A percentile compares a stretch with the other conserved stretches of the same genome.
Conservation (phyloP, 257 asterid genomes). For the Henckelia pumila region DNA sequence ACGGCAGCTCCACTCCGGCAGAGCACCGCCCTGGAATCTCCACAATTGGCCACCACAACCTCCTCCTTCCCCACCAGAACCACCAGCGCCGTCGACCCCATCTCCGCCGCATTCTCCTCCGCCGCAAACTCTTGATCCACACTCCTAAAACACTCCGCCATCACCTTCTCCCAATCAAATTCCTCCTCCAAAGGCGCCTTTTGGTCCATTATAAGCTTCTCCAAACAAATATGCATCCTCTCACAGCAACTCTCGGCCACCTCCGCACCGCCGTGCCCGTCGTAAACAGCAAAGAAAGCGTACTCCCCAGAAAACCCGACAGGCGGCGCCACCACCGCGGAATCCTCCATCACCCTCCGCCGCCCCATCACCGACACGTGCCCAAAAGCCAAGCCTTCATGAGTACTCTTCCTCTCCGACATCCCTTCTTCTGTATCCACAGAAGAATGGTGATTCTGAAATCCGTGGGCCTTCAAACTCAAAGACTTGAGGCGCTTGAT, state of each 20-base stretch:
- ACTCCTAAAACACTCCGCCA: conserved; percentile 34
- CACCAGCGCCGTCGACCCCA: conserved; percentile 58
- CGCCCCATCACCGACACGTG: conserved; percentile 54
- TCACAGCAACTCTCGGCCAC: conserved; percentile 48
- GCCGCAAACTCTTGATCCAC: conserved; percentile 43
- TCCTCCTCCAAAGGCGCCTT: neutral
- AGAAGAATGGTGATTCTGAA: neutral
- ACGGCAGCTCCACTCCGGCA: conserved; percentile 39
- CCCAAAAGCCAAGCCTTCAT: conserved; percentile 30
- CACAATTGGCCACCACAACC: conserved; percentile 63
- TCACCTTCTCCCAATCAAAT: conserved; percentile 43
- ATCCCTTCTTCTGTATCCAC: neutral
- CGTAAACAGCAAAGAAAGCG: conserved; percentile 47
- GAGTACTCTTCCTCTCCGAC: neutral
- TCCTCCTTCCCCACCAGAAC: conserved; percentile 48
- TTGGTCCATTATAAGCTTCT: conserved; percentile 27
- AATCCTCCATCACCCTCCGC: conserved; percentile 61
- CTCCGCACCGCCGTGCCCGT: conserved; percentile 49
- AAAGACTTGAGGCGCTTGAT: neutral
- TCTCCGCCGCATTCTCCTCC: neutral
- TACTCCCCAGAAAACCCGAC: conserved; percentile 34
- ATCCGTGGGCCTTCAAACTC: neutral
- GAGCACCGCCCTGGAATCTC: conserved; percentile 68
- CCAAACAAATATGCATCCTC: conserved; percentile 39
- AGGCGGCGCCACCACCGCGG: conserved; percentile 33